Conservation (phyloP, 2,329 filamentous ascomycete genomes). For the Fusarium caatingaense region DNA sequence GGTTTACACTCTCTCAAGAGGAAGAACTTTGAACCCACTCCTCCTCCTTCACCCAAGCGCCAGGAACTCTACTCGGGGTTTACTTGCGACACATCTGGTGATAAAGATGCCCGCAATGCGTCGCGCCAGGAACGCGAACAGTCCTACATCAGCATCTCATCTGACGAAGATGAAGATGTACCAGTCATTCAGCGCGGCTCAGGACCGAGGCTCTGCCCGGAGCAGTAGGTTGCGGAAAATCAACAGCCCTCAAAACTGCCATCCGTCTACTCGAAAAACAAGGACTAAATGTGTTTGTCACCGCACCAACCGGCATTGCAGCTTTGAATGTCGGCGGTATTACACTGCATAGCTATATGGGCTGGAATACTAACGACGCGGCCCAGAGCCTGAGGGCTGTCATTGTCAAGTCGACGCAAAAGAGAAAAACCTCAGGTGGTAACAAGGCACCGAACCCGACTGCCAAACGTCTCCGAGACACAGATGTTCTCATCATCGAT, state of each 20-base stretch:
- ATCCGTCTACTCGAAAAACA: conserved; percentile 16
- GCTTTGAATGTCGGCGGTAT: conserved; percentile 67
- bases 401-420: no score
- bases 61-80: neutral
- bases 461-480: conserved; percentile 53
- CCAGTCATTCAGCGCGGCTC: no score
- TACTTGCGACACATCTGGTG: no score
- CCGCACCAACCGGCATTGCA: conserved; percentile 70
- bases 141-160: neutral
- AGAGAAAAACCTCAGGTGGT: no score
- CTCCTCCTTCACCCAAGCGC: neutral
- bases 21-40: neutral
- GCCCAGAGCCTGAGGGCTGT: neutral
- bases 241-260: conserved; percentile 42
- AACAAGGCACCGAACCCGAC: conserved; percentile 13
- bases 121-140: neutral
- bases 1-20: neutral
- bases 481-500: conserved; percentile 71
- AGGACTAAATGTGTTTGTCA: conserved; percentile 56
- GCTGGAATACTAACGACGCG: conserved; percentile 58
- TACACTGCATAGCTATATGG: conserved; percentile 68
- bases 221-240: conserved; percentile 58
- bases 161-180: neutral
- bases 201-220: conserved; percentile 14
- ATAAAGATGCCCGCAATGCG: no score